Conservation (phyloP, 805 yeast genomes). For the Kodamaea laetipori region DNA sequence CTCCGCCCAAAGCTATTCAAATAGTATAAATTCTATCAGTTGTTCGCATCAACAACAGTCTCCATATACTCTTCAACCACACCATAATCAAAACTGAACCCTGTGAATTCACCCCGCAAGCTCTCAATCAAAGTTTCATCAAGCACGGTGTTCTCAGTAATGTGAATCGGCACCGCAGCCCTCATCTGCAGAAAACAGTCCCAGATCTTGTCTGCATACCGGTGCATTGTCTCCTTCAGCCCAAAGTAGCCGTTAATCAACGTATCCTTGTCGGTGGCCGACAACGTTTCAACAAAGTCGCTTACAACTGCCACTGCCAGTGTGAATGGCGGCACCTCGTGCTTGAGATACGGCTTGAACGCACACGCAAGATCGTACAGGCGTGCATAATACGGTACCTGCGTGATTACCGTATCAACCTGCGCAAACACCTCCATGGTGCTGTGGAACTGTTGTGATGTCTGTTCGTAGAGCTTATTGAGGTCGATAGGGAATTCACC, state of each 20-base stretch:
- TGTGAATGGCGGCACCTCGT: background rate
- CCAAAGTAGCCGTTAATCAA: conserved; percentile 29
- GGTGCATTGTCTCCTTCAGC: conserved; percentile 23
- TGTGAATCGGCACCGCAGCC: conserved; percentile 13
- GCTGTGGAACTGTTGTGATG: conserved; percentile 16
- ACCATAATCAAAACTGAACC: conserved; percentile 22
- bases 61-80: conserved; percentile 27
- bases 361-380: conserved; percentile 1
- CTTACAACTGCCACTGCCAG: conserved; percentile 1
- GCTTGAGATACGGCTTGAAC: background rate
- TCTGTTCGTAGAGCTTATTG: conserved; percentile 12
- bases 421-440: conserved; percentile 14
- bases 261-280: conserved; percentile 17
- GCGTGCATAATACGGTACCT: background rate
- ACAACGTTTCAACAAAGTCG: background rate
- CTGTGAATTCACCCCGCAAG: conserved; percentile 19
- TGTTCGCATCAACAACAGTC: conserved; percentile 18
- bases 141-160: conserved; percentile 20
- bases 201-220: conserved; percentile 27
- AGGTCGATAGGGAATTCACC: conserved; percentile 15
- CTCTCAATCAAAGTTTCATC: conserved; percentile 22
- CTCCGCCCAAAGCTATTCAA: no score
- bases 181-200: conserved; percentile 23
- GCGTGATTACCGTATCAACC: conserved; percentile 1
- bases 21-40: background rate